A percentile compares a stretch with the other conserved stretches of the same genome.
phyloP scores from a whole-genome alignment of 257 asterid species.

The Primulina huaijiensis region DNA sequence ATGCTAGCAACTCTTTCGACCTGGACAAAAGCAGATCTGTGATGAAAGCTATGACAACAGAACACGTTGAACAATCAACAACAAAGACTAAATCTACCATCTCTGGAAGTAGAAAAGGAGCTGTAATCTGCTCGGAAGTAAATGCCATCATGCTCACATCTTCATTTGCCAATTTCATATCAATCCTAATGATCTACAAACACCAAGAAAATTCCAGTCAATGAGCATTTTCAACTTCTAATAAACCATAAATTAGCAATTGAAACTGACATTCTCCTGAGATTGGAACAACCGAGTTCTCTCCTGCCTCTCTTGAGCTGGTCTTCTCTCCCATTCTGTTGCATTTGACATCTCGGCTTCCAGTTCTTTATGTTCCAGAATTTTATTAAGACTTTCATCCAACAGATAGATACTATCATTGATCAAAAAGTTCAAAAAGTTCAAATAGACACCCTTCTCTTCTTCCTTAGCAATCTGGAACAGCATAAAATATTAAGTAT shows the following conservation, averaged over 20 bases:
- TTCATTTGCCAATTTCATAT: conserved; percentile 96
- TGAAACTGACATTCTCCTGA: conserved; percentile 85
- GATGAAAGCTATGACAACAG: neutral
- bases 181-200: conserved; percentile 83
- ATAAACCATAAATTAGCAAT: conserved; percentile 9
- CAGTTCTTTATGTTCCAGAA: conserved; percentile 86
- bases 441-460: conserved; percentile 93
- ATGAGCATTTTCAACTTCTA: conserved; percentile 20
- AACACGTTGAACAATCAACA: conserved; percentile 24
- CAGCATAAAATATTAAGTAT: conserved; percentile 19
- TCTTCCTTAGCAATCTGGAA: conserved; percentile 92
- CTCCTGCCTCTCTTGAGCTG: conserved; percentile 95
- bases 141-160: conserved; percentile 90
- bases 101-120: conserved; percentile 90
- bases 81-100: conserved; percentile 52
- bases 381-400: conserved; percentile 96
- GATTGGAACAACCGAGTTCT: conserved; percentile 91
- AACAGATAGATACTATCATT: conserved; percentile 93
- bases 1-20: conserved; percentile 98
- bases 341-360: conserved; percentile 98
- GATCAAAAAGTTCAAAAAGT: conserved; percentile 82
- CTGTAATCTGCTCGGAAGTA: conserved; percentile 92
- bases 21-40: conserved; percentile 37
- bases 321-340: conserved; percentile 87
- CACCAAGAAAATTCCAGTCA: conserved; percentile 25